Evolutionary conservation across 2,329 filamentous ascomycete genomes (phyloP), one percentile per base, ranked within the genome.

Genomic region (Rhytidhysteron rufulum): DNA sequence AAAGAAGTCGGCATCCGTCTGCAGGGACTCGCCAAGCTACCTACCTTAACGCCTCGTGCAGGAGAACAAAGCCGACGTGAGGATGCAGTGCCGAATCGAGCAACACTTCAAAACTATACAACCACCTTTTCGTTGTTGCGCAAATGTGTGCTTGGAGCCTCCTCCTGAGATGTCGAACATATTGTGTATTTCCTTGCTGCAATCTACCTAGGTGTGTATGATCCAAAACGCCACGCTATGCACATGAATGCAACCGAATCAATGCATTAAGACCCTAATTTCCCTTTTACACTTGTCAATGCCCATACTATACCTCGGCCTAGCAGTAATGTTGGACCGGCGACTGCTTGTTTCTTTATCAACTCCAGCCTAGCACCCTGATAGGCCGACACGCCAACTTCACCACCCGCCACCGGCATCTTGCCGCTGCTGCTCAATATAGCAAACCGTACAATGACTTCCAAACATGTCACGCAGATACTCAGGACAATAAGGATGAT

Each of bases 401-500:
- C 29, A 33, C 27, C 41, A 5, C 33, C 41, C 13, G 31, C 43
- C 17, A n/a, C 39, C 8, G 45, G 34, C 13, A 42, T 44, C 31
- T 49, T 56, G 4, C 57, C 60, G 42, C 55, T 57, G 2, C 37
- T 34, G 27, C 50, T 51, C 30, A 67, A 24, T 37, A 67, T 64
- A 0, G 62, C 63, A 46, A 97, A 97, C 5, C 93, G 79, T 37
- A 98, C 71, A 40, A 85, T 80, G 7, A 97, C 91, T 68, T 98
- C 93, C 3, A 85, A 83, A 37, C 88, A 85, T 2, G 93, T 97
- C 39, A 98, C 88, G 38, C 89, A 73, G 57, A 98, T 97, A 60
- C 85, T 91, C 51, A 97, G 73, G 34, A 94, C 67, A 60, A 98
- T 98, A 33, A 98, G 78, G 33, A 95, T 77, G 57, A 98, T 98